Evolutionary conservation across 1,284 basidiomycete genomes (phyloP), one percentile per base, ranked within the genome.

Genomic region (Ceratobasidium theobromae): DNA sequence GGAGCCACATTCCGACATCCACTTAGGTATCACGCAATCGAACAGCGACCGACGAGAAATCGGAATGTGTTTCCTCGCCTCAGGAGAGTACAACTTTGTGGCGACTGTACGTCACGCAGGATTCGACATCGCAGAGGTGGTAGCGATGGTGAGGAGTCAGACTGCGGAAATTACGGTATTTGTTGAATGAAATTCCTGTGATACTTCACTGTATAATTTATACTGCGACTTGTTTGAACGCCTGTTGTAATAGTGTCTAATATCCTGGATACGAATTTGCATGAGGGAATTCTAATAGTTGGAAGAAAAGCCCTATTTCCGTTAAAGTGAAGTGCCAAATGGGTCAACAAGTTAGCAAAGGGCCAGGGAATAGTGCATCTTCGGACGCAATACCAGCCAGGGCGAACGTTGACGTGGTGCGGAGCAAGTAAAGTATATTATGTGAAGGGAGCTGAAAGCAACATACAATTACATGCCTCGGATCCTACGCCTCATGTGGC

Each of bases 1-100:
- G 23, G 58, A 62, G n/a, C 58, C 58, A 16, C 58, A 62, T 35
- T 25, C 48, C 11, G 45, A 62, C 32, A 62, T 62, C 23, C 58
- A 41, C 14, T 35, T 62, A 1, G 58, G 58, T 21, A 48, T 51
- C 25, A 16, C 52, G 25, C 46, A 25, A 12, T 2, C 21, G 16
- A 33, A 38, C 5, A 48, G n/a, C 57, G 28, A 53, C 21, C 21
- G 8, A 4, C 30, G 33, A 16, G 46, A 52, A 52, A 52, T 51
- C 32, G 58, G 58, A 6, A 16, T 62, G 21, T 62, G 58, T 35
- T 62, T 62, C 46, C 46, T 62, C 4, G 48, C 58, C 12, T 62
- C 58, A 3, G 58, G 58, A 5, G 46, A 62, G 35, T 62, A 51
- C 30, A 38, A 14, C 5, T 62, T 62, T 28, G 23, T 62, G 8